Conservation (phyloP, 1,139 yeast species). For the Geotrichum bryndzae region DNA sequence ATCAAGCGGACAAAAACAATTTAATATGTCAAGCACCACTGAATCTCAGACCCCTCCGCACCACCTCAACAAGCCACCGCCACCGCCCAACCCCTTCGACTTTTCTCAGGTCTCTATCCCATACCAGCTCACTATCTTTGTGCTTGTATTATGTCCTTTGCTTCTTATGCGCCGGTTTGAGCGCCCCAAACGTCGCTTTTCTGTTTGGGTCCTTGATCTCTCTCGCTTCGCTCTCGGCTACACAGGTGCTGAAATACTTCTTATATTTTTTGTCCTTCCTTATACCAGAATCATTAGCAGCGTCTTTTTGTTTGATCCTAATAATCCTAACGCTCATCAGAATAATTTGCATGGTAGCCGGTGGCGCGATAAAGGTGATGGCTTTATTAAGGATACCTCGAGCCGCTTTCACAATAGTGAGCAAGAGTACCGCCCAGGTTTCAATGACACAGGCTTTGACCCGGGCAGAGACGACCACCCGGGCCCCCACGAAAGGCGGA, state of each 20-base stretch:
- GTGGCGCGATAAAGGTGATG: background rate
- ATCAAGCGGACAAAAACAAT: background rate
- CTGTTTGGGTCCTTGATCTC: conserved; percentile 17
- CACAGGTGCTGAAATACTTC: conserved; percentile 15
- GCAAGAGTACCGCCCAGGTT: background rate
- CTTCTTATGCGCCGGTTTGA: conserved; percentile 16
- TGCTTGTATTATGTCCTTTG: conserved; percentile 12
- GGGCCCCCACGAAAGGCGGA: background rate
- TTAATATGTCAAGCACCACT: background rate
- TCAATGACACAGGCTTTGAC: background rate
- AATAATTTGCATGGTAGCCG: background rate
- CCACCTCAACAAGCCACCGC: background rate
- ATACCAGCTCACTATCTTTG: conserved; percentile 9
- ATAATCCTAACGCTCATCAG: background rate
- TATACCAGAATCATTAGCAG: conserved; percentile 2
- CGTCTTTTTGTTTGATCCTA: background rate
- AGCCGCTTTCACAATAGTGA: background rate
- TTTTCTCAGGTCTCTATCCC: conserved; percentile 5
- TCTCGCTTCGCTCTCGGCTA: conserved; percentile 14
- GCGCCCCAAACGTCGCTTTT: conserved; percentile 15
- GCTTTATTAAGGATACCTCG: background rate
- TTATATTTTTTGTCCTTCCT: conserved; percentile 14
- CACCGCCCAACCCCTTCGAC: background rate
- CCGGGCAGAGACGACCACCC: background rate
- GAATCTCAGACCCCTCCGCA: background rate